phyloP scores from a whole-genome alignment of 352 stramenopile species.

The Lagenidium giganteum region DNA sequence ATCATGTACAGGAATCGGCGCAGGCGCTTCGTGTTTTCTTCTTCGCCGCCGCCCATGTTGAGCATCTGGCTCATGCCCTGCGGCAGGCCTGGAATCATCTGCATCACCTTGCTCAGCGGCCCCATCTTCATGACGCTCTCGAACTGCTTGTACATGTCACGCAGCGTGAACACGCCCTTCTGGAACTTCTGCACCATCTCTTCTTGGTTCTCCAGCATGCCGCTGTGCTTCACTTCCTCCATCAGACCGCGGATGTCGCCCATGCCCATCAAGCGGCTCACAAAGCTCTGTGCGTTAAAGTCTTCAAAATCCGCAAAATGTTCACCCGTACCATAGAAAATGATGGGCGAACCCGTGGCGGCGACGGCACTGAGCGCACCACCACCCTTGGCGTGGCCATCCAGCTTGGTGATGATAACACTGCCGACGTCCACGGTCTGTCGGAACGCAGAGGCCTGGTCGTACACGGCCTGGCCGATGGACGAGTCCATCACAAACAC shows the following conservation, averaged over 20 bases:
- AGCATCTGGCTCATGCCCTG: slow-evolving; percentile 87
- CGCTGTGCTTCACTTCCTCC: slow-evolving; percentile 90
- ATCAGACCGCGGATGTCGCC: slow-evolving; percentile 96
- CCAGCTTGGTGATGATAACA: slow-evolving; percentile 99
- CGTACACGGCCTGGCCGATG: slow-evolving; percentile 97
- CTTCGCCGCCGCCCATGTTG: slow-evolving; percentile 89
- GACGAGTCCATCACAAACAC: slow-evolving; percentile 99
- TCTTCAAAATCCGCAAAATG: slow-evolving; percentile 98
- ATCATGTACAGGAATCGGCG: slow-evolving; percentile 99
- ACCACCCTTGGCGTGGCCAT: slow-evolving; percentile 98
- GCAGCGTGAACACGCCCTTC: slow-evolving; percentile 96
- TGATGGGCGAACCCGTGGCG: slow-evolving; percentile 96
- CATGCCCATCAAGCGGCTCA: slow-evolving; percentile 98
- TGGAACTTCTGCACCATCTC: slow-evolving; percentile 96
- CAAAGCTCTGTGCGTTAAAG: slow-evolving; percentile 97
- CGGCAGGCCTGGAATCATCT: slow-evolving; percentile 96
- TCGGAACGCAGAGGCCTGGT: slow-evolving; percentile 96
- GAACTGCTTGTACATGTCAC: slow-evolving; percentile 99
- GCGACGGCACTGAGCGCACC: slow-evolving; percentile 97
- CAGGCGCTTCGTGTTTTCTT: slow-evolving; percentile 90
- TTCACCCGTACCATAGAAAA: slow-evolving; percentile 98
- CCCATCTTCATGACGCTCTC: slow-evolving; percentile 98
- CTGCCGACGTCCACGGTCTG: slow-evolving; percentile 95
- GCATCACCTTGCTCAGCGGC: slow-evolving; percentile 97
- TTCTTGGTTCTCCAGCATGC: slow-evolving; percentile 92